phyloP scores from a whole-genome alignment of 1,284 basidiomycete species.

The Athelia psychrophila region DNA sequence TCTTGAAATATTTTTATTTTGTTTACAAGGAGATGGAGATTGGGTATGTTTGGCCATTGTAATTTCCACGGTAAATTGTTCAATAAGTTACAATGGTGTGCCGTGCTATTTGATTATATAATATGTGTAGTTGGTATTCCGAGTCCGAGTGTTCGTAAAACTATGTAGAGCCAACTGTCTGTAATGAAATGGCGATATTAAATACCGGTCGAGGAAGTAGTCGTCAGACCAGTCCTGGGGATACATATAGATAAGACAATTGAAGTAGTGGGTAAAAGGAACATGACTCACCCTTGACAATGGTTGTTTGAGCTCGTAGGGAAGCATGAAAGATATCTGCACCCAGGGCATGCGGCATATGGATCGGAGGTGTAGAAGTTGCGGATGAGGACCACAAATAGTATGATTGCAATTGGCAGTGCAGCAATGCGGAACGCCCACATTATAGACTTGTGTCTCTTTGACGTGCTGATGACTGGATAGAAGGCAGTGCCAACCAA shows the following conservation, averaged over 20 bases:
- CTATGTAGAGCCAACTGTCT: neutral
- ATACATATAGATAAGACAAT: too few species aligned
- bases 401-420: conserved; percentile 70
- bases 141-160: too few species aligned
- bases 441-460: conserved; percentile 70
- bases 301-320: conserved; percentile 76
- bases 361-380: conserved; percentile 92
- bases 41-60: too few species aligned
- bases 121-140: too few species aligned
- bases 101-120: too few species aligned
- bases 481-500: conserved; percentile 82
- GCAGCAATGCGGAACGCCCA: conserved; percentile 76
- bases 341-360: conserved; percentile 85
- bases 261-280: conserved; percentile 6
- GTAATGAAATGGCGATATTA: neutral
- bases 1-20: too few species aligned
- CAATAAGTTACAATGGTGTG: too few species aligned
- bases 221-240: conserved; percentile 34
- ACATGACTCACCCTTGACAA: conserved; percentile 61
- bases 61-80: too few species aligned
- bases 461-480: conserved; percentile 83
- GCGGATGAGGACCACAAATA: conserved; percentile 79
- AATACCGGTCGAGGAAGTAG: neutral
- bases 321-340: conserved; percentile 87
- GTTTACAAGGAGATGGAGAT: too few species aligned